Percentiles rank a stretch among this genome's conserved stretches.
Evolutionary conservation across 345 rosid species (phyloP).

Genomic region (Aquilaria malaccensis): DNA sequence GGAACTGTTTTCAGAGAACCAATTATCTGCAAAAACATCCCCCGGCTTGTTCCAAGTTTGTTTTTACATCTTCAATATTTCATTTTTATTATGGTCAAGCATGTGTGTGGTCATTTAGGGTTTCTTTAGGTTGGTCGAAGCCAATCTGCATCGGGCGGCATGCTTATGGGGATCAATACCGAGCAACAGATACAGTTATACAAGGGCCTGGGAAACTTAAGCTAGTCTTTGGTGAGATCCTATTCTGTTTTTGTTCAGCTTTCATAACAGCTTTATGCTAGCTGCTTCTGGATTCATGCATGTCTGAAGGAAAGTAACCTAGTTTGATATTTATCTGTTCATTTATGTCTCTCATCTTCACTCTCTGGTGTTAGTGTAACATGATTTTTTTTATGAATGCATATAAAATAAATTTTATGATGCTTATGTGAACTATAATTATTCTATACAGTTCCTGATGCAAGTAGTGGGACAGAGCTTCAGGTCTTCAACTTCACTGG

Average conservation of each 20-base stretch:
- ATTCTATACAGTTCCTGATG: constrained; percentile 55
- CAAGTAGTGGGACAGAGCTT: constrained; percentile 44
- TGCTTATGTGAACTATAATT: background rate
- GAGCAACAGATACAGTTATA: constrained; percentile 78
- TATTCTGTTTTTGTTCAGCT: background rate
- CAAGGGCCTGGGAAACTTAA: constrained; percentile 69
- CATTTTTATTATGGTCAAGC: background rate
- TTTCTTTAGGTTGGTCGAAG: constrained; percentile 72
- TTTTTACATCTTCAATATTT: constrained; percentile 3
- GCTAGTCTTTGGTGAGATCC: constrained; percentile 56
- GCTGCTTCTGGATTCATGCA: background rate
- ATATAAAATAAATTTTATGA: background rate
- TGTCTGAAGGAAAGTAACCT: background rate
- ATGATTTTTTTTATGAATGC: too few relatives aligned
- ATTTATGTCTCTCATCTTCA: background rate
- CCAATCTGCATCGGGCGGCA: constrained; percentile 98
- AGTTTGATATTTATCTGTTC: too few relatives aligned
- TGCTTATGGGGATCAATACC: constrained; percentile 96
- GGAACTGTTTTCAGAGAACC: constrained; percentile 96
- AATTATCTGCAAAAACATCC: constrained; percentile 74
- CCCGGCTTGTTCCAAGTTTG: constrained; percentile 74
- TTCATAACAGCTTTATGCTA: too few relatives aligned
- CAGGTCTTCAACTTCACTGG: constrained; percentile 75
- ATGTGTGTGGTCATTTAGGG: background rate
- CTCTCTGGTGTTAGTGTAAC: too few relatives aligned